Conservation (phyloP, 495 filamentous ascomycete genomes). For the Podospora anserina region DNA sequence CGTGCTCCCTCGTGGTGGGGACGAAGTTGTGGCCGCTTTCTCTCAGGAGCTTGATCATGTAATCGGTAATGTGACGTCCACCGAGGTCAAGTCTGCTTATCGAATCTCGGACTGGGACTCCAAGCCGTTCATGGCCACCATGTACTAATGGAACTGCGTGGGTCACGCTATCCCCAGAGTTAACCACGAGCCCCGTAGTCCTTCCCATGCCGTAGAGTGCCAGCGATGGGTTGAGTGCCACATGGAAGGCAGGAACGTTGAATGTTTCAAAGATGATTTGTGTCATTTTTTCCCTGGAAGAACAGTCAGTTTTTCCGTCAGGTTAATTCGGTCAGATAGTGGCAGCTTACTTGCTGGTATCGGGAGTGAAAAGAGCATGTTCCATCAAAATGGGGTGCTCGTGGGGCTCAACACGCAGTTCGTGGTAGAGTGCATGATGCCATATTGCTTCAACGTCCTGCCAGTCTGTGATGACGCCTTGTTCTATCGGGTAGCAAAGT, state of each 20-base stretch:
- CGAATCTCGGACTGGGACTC: conserved; percentile 90
- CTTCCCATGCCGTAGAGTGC: conserved; percentile 99
- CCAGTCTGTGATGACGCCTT: conserved; percentile 99
- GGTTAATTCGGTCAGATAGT: too few relatives aligned
- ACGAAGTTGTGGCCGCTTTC: conserved; percentile 98
- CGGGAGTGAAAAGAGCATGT: conserved; percentile 99
- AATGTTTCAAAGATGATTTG: conserved; percentile 99
- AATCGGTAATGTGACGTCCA: conserved; percentile 98
- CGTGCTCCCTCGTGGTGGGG: conserved; percentile 95
- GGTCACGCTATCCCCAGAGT: conserved; percentile 99
- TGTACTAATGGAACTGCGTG: conserved; percentile 97
- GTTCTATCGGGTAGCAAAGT: conserved; percentile 98
- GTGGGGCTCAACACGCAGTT: conserved; percentile 98
- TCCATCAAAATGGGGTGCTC: conserved; percentile 99
- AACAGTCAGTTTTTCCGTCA: too few relatives aligned
- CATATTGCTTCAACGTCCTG: conserved; percentile 99
- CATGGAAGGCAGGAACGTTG: conserved; percentile 99
- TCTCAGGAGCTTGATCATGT: conserved; percentile 99
- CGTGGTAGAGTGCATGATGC: conserved; percentile 99
- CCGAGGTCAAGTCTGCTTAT: conserved; percentile 99
- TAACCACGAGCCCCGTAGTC: conserved; percentile 99
- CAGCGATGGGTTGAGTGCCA: conserved; percentile 98
- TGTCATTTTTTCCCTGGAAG: conserved; percentile 89
- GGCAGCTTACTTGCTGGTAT: conserved; percentile 67
- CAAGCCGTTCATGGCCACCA: conserved; percentile 63